Evolutionary conservation across 2,329 filamentous ascomycete genomes (phyloP).

Genomic region (Pseudogymnoascus sp.): DNA sequence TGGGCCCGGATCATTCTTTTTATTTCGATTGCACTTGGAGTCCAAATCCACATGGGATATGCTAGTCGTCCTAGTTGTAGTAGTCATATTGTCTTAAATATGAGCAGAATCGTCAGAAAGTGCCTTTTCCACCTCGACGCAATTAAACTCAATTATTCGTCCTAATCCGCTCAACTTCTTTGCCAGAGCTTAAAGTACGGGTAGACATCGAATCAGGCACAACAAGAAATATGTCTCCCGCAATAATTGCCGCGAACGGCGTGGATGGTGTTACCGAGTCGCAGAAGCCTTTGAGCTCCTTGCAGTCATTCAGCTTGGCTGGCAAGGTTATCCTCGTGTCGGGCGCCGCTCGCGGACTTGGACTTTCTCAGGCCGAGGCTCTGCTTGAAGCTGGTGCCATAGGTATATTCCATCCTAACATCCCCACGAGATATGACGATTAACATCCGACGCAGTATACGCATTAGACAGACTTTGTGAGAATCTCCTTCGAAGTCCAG

Average conservation of each 20-base stretch:
- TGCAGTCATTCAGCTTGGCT: slow-evolving; percentile 45
- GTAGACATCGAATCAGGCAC: neutral
- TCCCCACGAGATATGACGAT: neutral
- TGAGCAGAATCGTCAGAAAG: neutral
- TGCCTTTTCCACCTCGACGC: neutral
- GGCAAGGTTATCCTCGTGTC: slow-evolving; percentile 60
- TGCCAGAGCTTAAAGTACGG: neutral
- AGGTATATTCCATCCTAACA: slow-evolving; percentile 29
- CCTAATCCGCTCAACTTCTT: neutral
- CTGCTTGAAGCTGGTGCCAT: slow-evolving; percentile 65
- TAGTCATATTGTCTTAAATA: neutral
- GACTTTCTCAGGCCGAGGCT: slow-evolving; percentile 59
- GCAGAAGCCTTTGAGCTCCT: neutral
- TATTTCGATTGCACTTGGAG: neutral
- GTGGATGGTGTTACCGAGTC: neutral
- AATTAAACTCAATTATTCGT: neutral
- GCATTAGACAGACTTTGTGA: slow-evolving; percentile 33
- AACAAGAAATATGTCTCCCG: neutral
- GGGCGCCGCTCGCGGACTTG: slow-evolving; percentile 60
- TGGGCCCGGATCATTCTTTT: neutral
- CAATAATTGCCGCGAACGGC: neutral
- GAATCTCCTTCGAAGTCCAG: slow-evolving; percentile 20
- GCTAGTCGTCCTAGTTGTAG: neutral
- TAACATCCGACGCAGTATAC: slow-evolving; percentile 26
- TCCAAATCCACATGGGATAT: neutral